Percentiles rank a stretch among this genome's conserved stretches.
phyloP scores from a whole-genome alignment of 768 basidiomycete species.

The Phaffia tasmanica region DNA sequence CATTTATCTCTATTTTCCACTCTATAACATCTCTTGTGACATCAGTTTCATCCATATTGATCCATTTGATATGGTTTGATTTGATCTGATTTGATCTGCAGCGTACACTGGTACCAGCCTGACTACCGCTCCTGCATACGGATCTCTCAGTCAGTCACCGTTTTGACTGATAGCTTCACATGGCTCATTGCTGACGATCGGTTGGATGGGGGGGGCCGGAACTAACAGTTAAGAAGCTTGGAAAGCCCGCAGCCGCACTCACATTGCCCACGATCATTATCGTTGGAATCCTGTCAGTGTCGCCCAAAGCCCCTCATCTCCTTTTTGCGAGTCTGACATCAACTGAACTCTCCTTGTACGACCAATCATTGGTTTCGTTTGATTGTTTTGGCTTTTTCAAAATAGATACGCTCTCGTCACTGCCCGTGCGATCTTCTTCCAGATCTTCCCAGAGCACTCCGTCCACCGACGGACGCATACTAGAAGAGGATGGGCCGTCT shows the following conservation, averaged over 20 bases:
- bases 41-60: neutral
- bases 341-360: neutral
- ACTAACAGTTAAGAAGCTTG: conserved; percentile 12
- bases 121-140: conserved; percentile 29
- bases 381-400: neutral
- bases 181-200: too few species aligned
- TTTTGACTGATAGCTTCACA: too few species aligned
- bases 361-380: neutral
- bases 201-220: neutral
- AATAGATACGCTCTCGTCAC: conserved; percentile 27
- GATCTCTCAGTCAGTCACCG: conserved; percentile 19
- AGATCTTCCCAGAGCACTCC: conserved; percentile 29
- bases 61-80: neutral
- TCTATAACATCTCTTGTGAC: neutral
- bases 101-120: conserved; percentile 24
- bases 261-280: conserved; percentile 29
- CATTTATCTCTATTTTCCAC: too few species aligned
- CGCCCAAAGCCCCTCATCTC: neutral
- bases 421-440: conserved; percentile 30
- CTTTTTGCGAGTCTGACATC: neutral
- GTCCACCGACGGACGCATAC: conserved; percentile 29
- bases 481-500: conserved; percentile 28
- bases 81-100: neutral
- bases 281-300: conserved; percentile 27
- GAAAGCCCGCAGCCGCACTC: conserved; percentile 27